Base-by-base conservation (phyloP, 345 rosid species). In the Jatropha curcas region DNA sequence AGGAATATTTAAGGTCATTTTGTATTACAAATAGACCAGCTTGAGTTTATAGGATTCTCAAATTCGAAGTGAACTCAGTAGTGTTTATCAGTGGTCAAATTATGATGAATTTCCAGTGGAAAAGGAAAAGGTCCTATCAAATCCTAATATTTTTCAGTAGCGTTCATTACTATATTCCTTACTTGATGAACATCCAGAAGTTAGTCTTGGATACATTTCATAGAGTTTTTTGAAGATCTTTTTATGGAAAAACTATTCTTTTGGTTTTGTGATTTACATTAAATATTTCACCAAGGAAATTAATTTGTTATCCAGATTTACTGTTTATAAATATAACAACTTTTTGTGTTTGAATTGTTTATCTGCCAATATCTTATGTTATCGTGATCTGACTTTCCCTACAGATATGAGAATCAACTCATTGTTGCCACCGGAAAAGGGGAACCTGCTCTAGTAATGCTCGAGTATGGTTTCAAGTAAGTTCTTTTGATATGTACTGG, bases 401-500 rank as follows among this genome's bases (percentile, higher is more conserved):
- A 65, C 79, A 86, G 84, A 71, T 82, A 68, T 60, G 83, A 84
- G 84, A 78, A 84, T 65, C 82, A 86, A 67, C 78, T 86, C 37
- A 74, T 82, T 56, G 22, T 86, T 74, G 82, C 87, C 67, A 82
- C 87, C 30, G 85, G 87, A 62, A 86, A 86, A 76, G 89, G 87
- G 68, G 87, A 86, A 48, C 86, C 87, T 10, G 79, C 81, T n/a
- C 8, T 55, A 43, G 87, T 86, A 34, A 86, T 86, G 87, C 82
- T 80, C 5, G 86, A 84, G 71, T 86, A 84, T 55, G 89, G 89
- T 69, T 86, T 83, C 77, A 86, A 82, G 89, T 84, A 78, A 80
- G 50, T 45, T 55, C 76, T 70, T 10, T 45, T 65, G n/a, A 74
- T 33, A 28, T n/a, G 22, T 60, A 46, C 65, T 34, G 25, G 17